Percentiles rank a stretch among this genome's conserved stretches.
These are phyloP conservation scores for Tulasnella sp. DNA, from an alignment of 768 basidiomycete genomes.

Conservation along the genomic window DNA sequence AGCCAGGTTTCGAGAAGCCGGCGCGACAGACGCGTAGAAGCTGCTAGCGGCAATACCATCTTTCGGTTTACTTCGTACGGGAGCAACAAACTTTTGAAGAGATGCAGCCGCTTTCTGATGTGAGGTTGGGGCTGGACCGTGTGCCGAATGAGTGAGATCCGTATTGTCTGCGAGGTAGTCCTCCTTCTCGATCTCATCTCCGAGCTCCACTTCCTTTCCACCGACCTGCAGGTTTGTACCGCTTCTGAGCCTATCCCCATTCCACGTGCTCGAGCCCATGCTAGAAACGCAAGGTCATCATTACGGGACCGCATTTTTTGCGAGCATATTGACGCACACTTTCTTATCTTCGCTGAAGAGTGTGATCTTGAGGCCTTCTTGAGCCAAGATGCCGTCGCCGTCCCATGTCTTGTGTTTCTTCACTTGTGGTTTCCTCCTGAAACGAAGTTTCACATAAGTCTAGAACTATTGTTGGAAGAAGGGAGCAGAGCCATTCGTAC, in stretches of 20 bases:
- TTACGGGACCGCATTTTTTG: neutral
- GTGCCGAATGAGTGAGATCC: neutral
- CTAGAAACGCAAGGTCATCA: slow-evolving; percentile 28
- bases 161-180: neutral
- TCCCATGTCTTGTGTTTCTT: slow-evolving; percentile 30
- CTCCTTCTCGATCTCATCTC: slow-evolving; percentile 8
- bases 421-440: slow-evolving; percentile 22
- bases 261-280: slow-evolving; percentile 51
- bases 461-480: too few species aligned
- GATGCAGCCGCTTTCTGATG: neutral
- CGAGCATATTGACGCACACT: slow-evolving; percentile 14
- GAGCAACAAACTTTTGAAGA: slow-evolving; percentile 7
- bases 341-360: slow-evolving; percentile 20
- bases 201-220: slow-evolving; percentile 9
- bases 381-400: slow-evolving; percentile 23
- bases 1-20: too few species aligned
- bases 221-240: slow-evolving; percentile 41
- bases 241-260: slow-evolving; percentile 37
- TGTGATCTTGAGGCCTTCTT: slow-evolving; percentile 18
- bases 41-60: too few species aligned
- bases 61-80: too few species aligned
- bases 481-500: too few species aligned
- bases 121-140: neutral
- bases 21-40: too few species aligned
- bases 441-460: too few species aligned